Evolutionary conservation across 768 basidiomycete species (phyloP).

Genomic region (Pleurotus eryngii): DNA sequence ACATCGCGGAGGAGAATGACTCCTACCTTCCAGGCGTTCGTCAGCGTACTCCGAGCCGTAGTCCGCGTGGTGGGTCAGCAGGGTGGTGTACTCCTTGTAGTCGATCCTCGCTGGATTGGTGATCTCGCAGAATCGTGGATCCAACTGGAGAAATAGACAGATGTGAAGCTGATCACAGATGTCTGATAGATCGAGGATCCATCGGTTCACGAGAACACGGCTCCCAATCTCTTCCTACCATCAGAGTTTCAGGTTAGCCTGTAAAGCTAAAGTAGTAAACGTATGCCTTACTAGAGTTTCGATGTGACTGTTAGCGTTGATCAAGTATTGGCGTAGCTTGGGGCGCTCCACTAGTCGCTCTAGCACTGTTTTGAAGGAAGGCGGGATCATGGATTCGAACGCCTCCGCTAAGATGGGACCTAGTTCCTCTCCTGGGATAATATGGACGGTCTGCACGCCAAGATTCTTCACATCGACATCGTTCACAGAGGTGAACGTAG

Average conservation of each 20-base stretch:
- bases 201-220: constrained; percentile 4
- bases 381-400: not conserved
- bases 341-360: not conserved
- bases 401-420: not conserved
- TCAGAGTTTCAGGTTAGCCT: not conserved
- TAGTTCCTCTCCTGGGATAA: not conserved
- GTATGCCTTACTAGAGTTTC: not conserved
- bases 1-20: not conserved
- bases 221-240: constrained; percentile 2
- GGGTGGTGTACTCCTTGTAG: not conserved
- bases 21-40: not conserved
- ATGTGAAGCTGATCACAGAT: constrained; percentile 1
- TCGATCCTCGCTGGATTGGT: not conserved
- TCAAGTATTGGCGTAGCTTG: not conserved
- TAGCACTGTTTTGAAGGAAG: not conserved
- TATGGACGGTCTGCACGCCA: not conserved
- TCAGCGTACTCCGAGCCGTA: not conserved
- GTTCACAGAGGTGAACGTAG: not conserved
- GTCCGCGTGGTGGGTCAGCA: constrained; percentile 1
- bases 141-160: not conserved
- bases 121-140: not conserved
- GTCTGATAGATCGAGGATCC: constrained; percentile 4
- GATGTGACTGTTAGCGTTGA: not conserved
- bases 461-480: constrained; percentile 2
- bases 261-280: too few species aligned